These are phyloP conservation scores for Macrolepiota dolichaula DNA, from an alignment of 768 basidiomycete genomes.

Conservation along the genomic window DNA sequence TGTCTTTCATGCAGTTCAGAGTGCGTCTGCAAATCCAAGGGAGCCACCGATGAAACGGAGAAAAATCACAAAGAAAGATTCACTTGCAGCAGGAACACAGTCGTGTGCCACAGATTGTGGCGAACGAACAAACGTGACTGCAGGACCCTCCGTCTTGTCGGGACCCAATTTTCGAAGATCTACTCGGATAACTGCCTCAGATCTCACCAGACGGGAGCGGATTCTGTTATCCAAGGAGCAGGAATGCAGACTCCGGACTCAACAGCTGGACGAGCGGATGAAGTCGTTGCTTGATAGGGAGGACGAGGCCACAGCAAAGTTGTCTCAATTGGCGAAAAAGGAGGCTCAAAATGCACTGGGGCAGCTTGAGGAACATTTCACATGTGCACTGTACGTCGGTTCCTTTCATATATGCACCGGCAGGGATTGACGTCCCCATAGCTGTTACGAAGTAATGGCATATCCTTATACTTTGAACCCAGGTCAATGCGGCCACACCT, in stretches of 20 bases:
- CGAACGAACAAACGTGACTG: background rate
- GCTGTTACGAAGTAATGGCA: conserved; percentile 66
- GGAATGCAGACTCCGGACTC: conserved; percentile 32
- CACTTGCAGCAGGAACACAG: background rate
- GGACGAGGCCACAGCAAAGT: conserved; percentile 35
- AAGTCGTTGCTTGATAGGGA: conserved; percentile 35
- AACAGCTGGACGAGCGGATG: conserved; percentile 40
- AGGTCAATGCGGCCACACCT: conserved; percentile 62
- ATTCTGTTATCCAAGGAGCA: conserved; percentile 33
- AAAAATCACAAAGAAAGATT: background rate
- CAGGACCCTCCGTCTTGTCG: background rate
- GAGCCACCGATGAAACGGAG: background rate
- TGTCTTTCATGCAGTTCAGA: conserved; percentile 1
- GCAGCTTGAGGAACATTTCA: conserved; percentile 60
- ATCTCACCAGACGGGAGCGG: conserved; percentile 35
- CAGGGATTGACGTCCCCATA: conserved; percentile 21
- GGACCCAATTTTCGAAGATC: conserved; percentile 24
- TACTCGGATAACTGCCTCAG: conserved; percentile 34
- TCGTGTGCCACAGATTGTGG: conserved; percentile 4
- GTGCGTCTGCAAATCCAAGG: background rate
- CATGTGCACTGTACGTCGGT: conserved; percentile 54
- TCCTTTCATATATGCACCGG: conserved; percentile 4
- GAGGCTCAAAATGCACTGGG: conserved; percentile 40
- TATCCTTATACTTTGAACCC: conserved; percentile 56
- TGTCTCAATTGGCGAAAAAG: conserved; percentile 39